Base-by-base conservation (phyloP, 2,329 filamentous ascomycete species). In the Elsinoe australis region DNA sequence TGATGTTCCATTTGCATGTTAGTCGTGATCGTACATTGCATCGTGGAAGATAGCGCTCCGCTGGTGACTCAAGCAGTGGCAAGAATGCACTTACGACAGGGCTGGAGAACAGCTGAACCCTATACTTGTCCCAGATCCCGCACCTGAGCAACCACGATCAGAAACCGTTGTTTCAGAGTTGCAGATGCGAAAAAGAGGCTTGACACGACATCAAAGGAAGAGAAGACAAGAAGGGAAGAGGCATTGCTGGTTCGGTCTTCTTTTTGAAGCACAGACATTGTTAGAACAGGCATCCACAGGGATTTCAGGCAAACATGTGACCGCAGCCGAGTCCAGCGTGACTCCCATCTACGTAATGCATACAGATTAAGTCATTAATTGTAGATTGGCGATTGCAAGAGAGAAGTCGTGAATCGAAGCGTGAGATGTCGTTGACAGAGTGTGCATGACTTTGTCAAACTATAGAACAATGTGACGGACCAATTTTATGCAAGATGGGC, bases 251-350 rank as follows among this genome's bases (percentile, higher is more conserved):
- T 26, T n/a, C 28, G 10, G 3, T 26, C n/a, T 24, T 5, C 28
- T 17, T 3, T 26, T 8, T 12, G 12, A 14, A 28, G 36, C 36
- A 41, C 36, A 21, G 36, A 41, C 36, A 26, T 24, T 21, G 12
- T 10, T 28, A 15, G n/a, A n/a, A 5, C 36, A 41, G 36, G 36
- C 36, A 41, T 41, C 21, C n/a, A 41, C 19, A 14, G 18, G 36
- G 10, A n/a, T 26, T 41, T 41, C 36, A 41, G 36, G 36, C 36
- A 41, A 41, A n/a, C n/a, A n/a, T n/a, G n/a, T n/a, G n/a, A n/a
- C n/a, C n/a, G 21, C 36, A 41, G 4, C 26, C 19, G 21, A 41
- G 36, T 41, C 36, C 26, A 15, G 21, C 19, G 15, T 41, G 36
- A 41, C 36, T n/a, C n/a, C n/a, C n/a, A n/a, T n/a, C n/a, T n/a